Evolutionary conservation across 108 stramenopile genomes (phyloP).

Genomic region (Schizochytrium sp.): DNA sequence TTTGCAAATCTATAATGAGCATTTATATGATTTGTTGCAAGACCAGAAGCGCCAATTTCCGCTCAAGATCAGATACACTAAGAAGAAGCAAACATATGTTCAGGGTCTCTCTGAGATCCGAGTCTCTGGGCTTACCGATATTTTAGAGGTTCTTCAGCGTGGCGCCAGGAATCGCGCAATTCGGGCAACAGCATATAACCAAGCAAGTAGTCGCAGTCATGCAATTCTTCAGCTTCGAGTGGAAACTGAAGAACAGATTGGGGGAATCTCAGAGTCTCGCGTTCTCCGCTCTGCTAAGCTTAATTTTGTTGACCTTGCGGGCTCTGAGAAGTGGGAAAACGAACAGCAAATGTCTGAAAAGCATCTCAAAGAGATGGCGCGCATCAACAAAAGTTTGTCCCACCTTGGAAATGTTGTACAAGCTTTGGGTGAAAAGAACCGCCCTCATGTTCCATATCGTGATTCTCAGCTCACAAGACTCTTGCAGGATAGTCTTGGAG

Average conservation of each 20-base stretch:
- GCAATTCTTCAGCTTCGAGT: constrained; percentile 73
- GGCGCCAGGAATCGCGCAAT: constrained; percentile 70
- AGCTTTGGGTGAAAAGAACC: constrained; percentile 68
- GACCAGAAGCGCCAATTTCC: constrained; percentile 59
- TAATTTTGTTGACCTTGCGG: constrained; percentile 79
- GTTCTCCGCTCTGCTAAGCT: constrained; percentile 73
- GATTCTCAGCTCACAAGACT: constrained; percentile 79
- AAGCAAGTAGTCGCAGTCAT: constrained; percentile 74
- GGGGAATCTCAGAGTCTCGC: constrained; percentile 74
- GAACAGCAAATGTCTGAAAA: constrained; percentile 70
- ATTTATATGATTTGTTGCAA: constrained; percentile 73
- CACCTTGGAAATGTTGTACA: constrained; percentile 76
- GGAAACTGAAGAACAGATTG: constrained; percentile 64
- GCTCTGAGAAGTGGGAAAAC: constrained; percentile 80
- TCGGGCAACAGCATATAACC: constrained; percentile 76
- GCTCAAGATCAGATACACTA: constrained; percentile 53
- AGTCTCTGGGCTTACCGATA: constrained; percentile 67
- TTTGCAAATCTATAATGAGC: constrained; percentile 80
- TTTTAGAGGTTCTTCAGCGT: constrained; percentile 66
- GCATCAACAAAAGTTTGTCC: constrained; percentile 77
- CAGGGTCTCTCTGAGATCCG: constrained; percentile 61
- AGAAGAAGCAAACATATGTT: constrained; percentile 64
- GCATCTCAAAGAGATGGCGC: constrained; percentile 73
- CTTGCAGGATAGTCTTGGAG: constrained; percentile 76
- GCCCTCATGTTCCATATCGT: constrained; percentile 75